A percentile compares a stretch with the other conserved stretches of the same genome.
phyloP scores from a whole-genome alignment of 768 basidiomycete genomes.

The Wakefieldia striispora region DNA sequence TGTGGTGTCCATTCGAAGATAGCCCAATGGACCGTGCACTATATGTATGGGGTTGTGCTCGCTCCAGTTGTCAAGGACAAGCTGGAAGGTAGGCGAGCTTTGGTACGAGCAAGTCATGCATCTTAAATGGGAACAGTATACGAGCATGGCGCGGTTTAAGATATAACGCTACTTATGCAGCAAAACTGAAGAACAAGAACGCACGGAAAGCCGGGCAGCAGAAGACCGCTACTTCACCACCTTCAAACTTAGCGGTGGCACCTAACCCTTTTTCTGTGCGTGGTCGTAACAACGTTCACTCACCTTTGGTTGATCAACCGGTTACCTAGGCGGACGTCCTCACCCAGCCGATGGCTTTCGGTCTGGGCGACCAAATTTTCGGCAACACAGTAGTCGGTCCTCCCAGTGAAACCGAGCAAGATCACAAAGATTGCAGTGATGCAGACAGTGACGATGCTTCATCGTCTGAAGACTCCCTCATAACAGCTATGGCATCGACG shows the following conservation, averaged over 20 bases:
- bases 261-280: slow-evolving; percentile 73
- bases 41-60: slow-evolving; percentile 83
- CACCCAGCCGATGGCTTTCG: slow-evolving; percentile 39
- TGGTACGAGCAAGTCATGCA: neutral
- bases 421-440: slow-evolving; percentile 28
- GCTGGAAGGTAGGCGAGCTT: slow-evolving; percentile 64
- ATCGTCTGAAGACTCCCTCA: slow-evolving; percentile 48
- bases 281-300: slow-evolving; percentile 1
- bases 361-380: slow-evolving; percentile 69
- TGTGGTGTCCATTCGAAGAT: slow-evolving; percentile 88
- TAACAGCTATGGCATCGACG: slow-evolving; percentile 55
- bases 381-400: slow-evolving; percentile 32
- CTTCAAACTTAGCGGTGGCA: slow-evolving; percentile 32
- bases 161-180: slow-evolving; percentile 72
- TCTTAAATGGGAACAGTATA: slow-evolving; percentile 45
- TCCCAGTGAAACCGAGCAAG: slow-evolving; percentile 13
- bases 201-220: slow-evolving; percentile 38
- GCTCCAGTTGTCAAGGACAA: slow-evolving; percentile 67
- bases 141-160: slow-evolving; percentile 80
- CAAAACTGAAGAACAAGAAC: slow-evolving; percentile 61
- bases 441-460: slow-evolving; percentile 35
- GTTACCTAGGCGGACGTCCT: slow-evolving; percentile 26
- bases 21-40: slow-evolving; percentile 83
- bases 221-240: slow-evolving; percentile 34
- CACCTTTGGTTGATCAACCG: neutral